Evolutionary conservation across 441 rosid genomes (phyloP).

Genomic region (Brassica balearica): DNA sequence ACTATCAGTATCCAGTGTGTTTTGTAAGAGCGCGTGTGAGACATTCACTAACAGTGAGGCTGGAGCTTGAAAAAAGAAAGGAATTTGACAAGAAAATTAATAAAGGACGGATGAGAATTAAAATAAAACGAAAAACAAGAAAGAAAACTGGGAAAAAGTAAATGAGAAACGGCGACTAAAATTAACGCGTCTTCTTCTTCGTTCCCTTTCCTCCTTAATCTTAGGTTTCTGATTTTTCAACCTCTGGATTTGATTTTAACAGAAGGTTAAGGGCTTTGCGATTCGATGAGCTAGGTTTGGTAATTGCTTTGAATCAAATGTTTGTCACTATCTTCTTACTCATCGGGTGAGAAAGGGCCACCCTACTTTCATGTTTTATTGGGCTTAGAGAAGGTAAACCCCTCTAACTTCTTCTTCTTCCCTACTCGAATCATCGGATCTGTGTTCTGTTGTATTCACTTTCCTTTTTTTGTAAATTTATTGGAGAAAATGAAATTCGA

Average conservation of each 20-base stretch:
- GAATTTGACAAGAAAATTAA: conserved; percentile 17
- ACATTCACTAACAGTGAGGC: neutral
- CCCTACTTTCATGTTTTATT: conserved; percentile 12
- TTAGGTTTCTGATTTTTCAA: neutral
- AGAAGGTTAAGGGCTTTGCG: neutral
- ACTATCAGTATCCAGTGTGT: neutral
- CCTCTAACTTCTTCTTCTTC: conserved; percentile 21
- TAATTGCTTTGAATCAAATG: neutral
- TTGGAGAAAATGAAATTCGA: neutral
- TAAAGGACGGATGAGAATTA: neutral
- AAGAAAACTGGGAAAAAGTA: conserved; percentile 15
- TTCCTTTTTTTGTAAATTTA: too few relatives aligned
- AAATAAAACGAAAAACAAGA: neutral
- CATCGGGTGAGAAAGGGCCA: neutral
- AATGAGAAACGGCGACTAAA: conserved; percentile 28
- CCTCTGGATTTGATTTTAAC: neutral
- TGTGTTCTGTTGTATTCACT: neutral
- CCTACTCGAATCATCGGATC: conserved; percentile 24
- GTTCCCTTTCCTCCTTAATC: conserved; percentile 4
- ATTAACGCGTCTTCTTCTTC: conserved; percentile 19
- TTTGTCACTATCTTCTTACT: neutral
- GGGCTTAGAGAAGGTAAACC: conserved; percentile 21
- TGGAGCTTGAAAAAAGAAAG: neutral
- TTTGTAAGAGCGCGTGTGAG: neutral
- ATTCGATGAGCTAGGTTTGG: conserved; percentile 12